These are phyloP conservation scores for Colletotrichum paranaense DNA, from an alignment of 2,329 filamentous ascomycete genomes.

Conservation along the genomic window DNA sequence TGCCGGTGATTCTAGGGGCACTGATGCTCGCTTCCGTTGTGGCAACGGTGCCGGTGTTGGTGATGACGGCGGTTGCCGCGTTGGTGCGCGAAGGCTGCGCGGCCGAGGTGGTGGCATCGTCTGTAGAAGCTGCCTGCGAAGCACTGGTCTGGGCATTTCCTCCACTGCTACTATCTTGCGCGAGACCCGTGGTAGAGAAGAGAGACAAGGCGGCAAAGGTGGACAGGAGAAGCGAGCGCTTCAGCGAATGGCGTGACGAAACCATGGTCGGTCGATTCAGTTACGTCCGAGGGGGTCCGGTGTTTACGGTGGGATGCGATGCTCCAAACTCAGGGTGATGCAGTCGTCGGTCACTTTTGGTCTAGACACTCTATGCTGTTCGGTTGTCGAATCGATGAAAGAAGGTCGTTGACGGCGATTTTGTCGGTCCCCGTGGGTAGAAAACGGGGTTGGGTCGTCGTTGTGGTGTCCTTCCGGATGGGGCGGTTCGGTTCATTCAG, in stretches of 20 bases:
- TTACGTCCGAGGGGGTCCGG: background rate
- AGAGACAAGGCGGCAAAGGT: slow-evolving; percentile 72
- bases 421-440: background rate
- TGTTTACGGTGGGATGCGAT: background rate
- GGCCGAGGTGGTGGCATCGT: slow-evolving; percentile 32
- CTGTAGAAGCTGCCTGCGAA: slow-evolving; percentile 25
- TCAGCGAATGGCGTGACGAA: slow-evolving; percentile 26
- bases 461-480: slow-evolving; percentile 23
- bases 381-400: background rate
- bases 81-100: slow-evolving; percentile 35
- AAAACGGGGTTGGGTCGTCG: slow-evolving; percentile 6
- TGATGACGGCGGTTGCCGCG: slow-evolving; percentile 35
- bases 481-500: slow-evolving; percentile 6
- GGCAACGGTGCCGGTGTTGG: slow-evolving; percentile 37
- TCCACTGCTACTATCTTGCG: slow-evolving; percentile 42
- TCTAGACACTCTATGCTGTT: background rate
- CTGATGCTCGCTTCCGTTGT: slow-evolving; percentile 32
- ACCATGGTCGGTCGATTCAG: slow-evolving; percentile 20
- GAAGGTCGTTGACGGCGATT: slow-evolving; percentile 5
- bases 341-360: background rate
- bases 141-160: slow-evolving; percentile 10
- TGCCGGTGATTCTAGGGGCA: slow-evolving; percentile 38
- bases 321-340: background rate
- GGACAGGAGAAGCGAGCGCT: slow-evolving; percentile 74
- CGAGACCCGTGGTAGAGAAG: slow-evolving; percentile 45